Evolutionary conservation across 495 filamentous ascomycete species (phyloP).

Genomic region (Neurospora sp.): DNA sequence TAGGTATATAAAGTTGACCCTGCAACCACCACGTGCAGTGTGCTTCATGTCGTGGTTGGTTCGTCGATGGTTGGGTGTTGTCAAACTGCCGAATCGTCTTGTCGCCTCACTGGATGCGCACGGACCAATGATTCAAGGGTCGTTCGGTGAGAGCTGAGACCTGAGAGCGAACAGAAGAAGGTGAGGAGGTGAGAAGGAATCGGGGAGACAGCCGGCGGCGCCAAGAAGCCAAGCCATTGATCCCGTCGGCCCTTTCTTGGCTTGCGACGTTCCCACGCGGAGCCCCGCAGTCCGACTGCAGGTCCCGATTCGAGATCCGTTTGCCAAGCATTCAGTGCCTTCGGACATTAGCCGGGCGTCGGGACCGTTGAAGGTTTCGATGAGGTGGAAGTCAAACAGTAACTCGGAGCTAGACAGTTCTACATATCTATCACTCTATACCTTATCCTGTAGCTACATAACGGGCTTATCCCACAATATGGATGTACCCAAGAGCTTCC

Average conservation of each 20-base stretch:
- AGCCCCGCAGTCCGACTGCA: background rate
- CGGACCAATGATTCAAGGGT: background rate
- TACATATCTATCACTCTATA: background rate
- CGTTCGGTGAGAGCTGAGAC: background rate
- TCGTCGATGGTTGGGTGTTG: background rate
- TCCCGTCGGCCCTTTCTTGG: background rate
- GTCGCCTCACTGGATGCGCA: background rate
- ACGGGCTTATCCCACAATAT: background rate
- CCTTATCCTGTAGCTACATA: background rate
- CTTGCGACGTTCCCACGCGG: background rate
- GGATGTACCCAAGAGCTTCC: background rate
- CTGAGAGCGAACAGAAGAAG: background rate
- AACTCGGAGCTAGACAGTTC: background rate
- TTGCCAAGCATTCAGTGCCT: background rate
- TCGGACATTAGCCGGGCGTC: background rate
- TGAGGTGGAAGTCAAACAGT: background rate
- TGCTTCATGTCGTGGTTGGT: background rate
- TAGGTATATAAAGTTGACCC: background rate
- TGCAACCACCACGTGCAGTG: background rate
- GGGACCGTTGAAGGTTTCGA: background rate
- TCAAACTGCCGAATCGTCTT: background rate
- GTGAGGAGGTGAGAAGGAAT: background rate
- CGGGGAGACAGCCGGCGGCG: background rate
- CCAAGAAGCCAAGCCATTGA: background rate
- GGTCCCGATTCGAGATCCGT: background rate